phyloP scores from a whole-genome alignment of 768 basidiomycete species.

The Pholiota molesta region DNA sequence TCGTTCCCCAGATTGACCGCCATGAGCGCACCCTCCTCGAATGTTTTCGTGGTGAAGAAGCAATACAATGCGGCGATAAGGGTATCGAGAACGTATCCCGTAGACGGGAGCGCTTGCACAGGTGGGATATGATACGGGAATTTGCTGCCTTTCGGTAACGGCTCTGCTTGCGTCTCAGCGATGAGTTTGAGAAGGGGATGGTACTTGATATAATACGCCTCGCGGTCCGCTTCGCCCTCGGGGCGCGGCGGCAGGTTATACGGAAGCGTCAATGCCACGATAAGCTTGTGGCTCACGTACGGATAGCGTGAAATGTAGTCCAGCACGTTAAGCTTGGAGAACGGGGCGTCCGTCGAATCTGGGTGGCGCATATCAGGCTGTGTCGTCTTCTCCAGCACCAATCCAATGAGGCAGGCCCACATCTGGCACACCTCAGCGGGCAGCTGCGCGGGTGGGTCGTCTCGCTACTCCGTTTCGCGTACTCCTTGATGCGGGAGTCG shows the following conservation, averaged over 20 bases:
- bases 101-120: constrained; percentile 33
- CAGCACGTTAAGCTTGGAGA: constrained; percentile 43
- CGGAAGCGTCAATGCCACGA: constrained; percentile 34
- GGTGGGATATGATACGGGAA: constrained; percentile 36
- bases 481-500: constrained; percentile 30
- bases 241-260: constrained; percentile 21
- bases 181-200: constrained; percentile 43
- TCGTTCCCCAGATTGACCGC: constrained; percentile 47
- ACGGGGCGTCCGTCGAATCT: constrained; percentile 11
- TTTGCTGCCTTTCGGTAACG: constrained; percentile 9
- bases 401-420: constrained; percentile 38
- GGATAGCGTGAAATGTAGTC: constrained; percentile 41
- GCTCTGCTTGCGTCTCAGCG: constrained; percentile 25
- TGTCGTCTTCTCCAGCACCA: constrained; percentile 34
- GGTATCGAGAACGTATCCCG: constrained; percentile 43
- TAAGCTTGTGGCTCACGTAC: constrained; percentile 34
- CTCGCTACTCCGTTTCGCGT: constrained; percentile 41
- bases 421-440: constrained; percentile 45
- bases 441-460: constrained; percentile 44
- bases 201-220: constrained; percentile 34
- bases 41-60: constrained; percentile 44
- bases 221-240: constrained; percentile 26
- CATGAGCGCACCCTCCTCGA: constrained; percentile 48
- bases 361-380: background rate
- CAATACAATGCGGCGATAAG: constrained; percentile 47